Percentiles rank a stretch among this genome's conserved stretches.
Conservation (phyloP, 1,139 yeast genomes). For the Arxiozyma heterogenica region DNA sequence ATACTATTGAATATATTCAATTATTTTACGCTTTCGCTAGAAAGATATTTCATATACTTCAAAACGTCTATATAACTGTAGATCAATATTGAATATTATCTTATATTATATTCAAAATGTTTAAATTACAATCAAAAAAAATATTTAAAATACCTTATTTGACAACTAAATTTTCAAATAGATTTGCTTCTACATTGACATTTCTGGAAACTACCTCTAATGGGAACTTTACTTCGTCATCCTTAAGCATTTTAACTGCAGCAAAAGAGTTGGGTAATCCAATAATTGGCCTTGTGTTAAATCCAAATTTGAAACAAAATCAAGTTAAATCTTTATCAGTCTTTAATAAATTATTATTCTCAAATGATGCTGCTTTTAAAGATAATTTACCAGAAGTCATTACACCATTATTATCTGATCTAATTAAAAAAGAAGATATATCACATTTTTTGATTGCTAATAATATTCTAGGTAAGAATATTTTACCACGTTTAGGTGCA, state of each 20-base stretch:
- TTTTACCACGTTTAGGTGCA: conserved; percentile 83
- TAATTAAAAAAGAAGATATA: conserved; percentile 33
- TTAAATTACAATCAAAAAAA: background rate
- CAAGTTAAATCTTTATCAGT: conserved; percentile 33
- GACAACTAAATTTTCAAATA: background rate
- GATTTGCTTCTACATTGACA: conserved; percentile 50
- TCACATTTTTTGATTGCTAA: conserved; percentile 77
- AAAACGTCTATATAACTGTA: background rate
- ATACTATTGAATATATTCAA: too few species aligned
- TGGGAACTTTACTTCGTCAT: conserved; percentile 52
- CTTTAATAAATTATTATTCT: conserved; percentile 42
- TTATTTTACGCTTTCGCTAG: background rate
- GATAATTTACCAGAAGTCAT: conserved; percentile 59
- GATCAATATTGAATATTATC: too few species aligned
- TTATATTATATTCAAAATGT: background rate
- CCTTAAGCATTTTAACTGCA: conserved; percentile 58
- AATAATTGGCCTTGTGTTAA: conserved; percentile 51
- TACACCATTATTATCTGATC: conserved; percentile 46
- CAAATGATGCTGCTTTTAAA: conserved; percentile 36
- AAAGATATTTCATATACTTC: too few species aligned
- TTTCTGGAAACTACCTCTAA: conserved; percentile 52
- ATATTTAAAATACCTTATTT: background rate
- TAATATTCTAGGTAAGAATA: conserved; percentile 77
- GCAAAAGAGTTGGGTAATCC: conserved; percentile 59
- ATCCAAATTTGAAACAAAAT: conserved; percentile 42